Percentiles rank a stretch among this genome's conserved stretches.
Conservation (phyloP, 805 yeast species). For the Aciculoconidium aculeatum region DNA sequence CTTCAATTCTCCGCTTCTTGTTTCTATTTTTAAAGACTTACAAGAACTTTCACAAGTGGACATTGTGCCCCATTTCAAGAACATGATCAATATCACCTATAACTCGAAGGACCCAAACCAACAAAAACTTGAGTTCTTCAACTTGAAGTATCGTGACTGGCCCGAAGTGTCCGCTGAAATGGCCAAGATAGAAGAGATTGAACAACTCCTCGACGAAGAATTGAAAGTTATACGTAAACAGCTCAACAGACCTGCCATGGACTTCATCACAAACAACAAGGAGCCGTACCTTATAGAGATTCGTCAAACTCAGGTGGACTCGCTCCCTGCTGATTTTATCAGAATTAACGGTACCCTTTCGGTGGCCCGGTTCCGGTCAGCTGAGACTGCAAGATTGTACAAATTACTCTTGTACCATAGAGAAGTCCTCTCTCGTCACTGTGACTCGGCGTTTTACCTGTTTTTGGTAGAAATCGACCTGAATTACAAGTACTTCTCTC, state of each 20-base stretch:
- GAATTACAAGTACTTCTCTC: slow-evolving; percentile 24
- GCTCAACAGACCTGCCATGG: slow-evolving; percentile 52
- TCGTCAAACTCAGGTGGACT: slow-evolving; percentile 47
- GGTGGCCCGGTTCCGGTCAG: slow-evolving; percentile 70
- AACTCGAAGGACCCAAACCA: slow-evolving; percentile 43
- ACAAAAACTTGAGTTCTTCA: slow-evolving; percentile 42
- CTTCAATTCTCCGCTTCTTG: slow-evolving; percentile 29
- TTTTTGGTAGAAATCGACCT: slow-evolving; percentile 34
- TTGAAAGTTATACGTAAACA: slow-evolving; percentile 39
- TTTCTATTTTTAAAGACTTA: slow-evolving; percentile 32
- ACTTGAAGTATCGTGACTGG: slow-evolving; percentile 27
- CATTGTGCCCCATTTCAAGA: slow-evolving; percentile 29
- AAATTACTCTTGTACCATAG: slow-evolving; percentile 54
- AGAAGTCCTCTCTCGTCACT: slow-evolving; percentile 43
- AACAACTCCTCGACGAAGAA: slow-evolving; percentile 46
- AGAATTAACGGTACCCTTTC: slow-evolving; percentile 64
- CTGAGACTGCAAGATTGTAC: slow-evolving; percentile 46
- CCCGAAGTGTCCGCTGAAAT: slow-evolving; percentile 33
- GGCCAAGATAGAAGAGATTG: slow-evolving; percentile 37
- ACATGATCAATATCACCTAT: slow-evolving; percentile 46
- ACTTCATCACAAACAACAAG: slow-evolving; percentile 51
- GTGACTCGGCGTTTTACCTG: slow-evolving; percentile 41
- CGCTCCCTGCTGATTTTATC: slow-evolving; percentile 71
- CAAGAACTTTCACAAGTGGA: slow-evolving; percentile 24
- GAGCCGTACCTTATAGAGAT: slow-evolving; percentile 77